These are phyloP conservation scores for Fimicolochytrium jonesii DNA, from an alignment of 192 early-diverging fungal species.

Conservation along the genomic window DNA sequence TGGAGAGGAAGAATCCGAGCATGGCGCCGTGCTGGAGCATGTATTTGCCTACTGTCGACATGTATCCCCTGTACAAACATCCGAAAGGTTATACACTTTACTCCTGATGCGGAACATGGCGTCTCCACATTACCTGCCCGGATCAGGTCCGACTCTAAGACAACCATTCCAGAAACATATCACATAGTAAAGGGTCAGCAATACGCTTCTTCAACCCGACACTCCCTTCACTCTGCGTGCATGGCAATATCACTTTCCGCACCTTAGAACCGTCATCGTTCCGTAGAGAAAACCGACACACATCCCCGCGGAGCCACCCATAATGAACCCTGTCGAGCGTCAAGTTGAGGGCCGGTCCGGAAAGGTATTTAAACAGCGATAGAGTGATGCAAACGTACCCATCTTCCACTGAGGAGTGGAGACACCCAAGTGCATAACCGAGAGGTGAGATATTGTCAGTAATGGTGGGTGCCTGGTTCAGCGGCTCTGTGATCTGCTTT, in stretches of 20 bases:
- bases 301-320: conserved; percentile 28
- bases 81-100: background rate
- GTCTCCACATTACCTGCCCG: conserved; percentile 20
- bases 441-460: background rate
- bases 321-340: conserved; percentile 20
- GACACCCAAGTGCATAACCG: background rate
- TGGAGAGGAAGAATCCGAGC: conserved; percentile 29
- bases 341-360: too few relatives aligned
- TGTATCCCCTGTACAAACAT: conserved; percentile 13
- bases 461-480: background rate
- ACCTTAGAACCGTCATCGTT: conserved; percentile 25
- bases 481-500: background rate
- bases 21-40: conserved; percentile 35
- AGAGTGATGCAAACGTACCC: background rate
- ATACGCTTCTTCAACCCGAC: too few relatives aligned
- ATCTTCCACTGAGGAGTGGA: background rate
- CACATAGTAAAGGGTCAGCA: too few relatives aligned
- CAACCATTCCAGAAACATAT: too few relatives aligned
- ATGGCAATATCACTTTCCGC: too few relatives aligned
- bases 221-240: too few relatives aligned
- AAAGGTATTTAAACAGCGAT: background rate
- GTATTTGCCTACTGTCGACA: conserved; percentile 25
- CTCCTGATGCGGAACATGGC: too few relatives aligned
- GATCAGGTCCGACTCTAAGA: conserved; percentile 23
- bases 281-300: conserved; percentile 29